These are phyloP conservation scores for Starmerella floris DNA, from an alignment of 805 yeast species.

Conservation along the genomic window DNA sequence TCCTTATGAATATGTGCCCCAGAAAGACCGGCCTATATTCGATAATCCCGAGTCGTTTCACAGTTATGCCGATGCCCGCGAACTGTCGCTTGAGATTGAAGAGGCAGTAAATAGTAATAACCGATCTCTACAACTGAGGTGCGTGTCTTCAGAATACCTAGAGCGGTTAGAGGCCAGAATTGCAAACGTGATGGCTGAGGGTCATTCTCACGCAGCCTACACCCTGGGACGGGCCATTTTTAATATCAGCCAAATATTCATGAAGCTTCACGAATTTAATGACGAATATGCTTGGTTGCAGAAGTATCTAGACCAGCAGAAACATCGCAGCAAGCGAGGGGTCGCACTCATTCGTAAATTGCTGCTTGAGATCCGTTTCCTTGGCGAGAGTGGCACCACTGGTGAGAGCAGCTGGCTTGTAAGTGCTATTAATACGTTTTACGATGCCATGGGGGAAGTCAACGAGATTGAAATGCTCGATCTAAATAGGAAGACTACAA, in stretches of 20 bases:
- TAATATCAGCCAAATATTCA: constrained; percentile 18
- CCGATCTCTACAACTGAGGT: background rate
- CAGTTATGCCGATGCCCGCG: constrained; percentile 18
- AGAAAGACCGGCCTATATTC: constrained; percentile 20
- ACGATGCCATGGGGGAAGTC: constrained; percentile 20
- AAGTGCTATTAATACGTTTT: constrained; percentile 22
- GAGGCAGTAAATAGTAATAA: constrained; percentile 3
- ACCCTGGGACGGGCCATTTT: constrained; percentile 20
- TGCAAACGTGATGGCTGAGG: background rate
- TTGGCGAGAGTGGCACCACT: constrained; percentile 12
- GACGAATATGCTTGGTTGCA: constrained; percentile 20
- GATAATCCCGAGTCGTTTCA: constrained; percentile 8
- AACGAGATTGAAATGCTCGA: constrained; percentile 19
- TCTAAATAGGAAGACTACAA: constrained; percentile 20
- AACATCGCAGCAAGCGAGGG: constrained; percentile 19
- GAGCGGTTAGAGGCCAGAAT: background rate
- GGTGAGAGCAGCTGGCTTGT: constrained; percentile 20
- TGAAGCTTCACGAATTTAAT: constrained; percentile 15
- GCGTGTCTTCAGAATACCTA: background rate
- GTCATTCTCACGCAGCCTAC: constrained; percentile 14
- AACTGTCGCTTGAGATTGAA: constrained; percentile 18
- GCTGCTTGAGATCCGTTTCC: constrained; percentile 21
- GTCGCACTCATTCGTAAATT: constrained; percentile 20
- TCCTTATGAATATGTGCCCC: constrained; percentile 16
- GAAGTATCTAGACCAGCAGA: constrained; percentile 16